Evolutionary conservation across 148 eudicot genomes (phyloP).

Genomic region (Dysphania ambrosioides): DNA sequence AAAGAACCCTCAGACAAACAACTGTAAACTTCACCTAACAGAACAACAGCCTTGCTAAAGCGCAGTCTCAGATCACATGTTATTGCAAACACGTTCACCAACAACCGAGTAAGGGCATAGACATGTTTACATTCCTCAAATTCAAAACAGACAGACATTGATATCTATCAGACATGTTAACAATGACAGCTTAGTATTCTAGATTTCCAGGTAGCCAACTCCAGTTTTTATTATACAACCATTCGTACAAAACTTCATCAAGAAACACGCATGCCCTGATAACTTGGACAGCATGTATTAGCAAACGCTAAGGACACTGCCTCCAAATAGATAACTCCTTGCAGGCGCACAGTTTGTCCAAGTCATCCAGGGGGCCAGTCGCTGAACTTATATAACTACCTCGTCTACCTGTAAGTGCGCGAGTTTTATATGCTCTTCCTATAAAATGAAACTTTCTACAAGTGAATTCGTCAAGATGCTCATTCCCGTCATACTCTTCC

Average conservation of each 20-base stretch:
- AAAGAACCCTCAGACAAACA: neutral
- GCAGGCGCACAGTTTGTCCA: neutral
- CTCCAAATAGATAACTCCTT: neutral
- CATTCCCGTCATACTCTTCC: slow-evolving; percentile 16
- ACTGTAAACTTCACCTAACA: neutral
- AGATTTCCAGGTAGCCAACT: neutral
- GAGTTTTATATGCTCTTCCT: neutral
- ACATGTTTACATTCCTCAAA: neutral
- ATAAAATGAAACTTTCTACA: neutral
- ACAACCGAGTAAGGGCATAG: neutral
- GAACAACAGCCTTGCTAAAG: neutral
- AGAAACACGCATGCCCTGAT: neutral
- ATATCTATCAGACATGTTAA: neutral
- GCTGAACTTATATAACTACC: neutral
- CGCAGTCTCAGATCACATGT: neutral
- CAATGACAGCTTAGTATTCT: neutral
- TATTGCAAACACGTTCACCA: neutral
- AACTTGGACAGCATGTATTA: neutral
- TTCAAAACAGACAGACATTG: neutral
- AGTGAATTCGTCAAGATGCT: neutral
- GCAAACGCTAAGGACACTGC: neutral
- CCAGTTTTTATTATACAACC: neutral
- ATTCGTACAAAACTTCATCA: neutral
- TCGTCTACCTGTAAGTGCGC: neutral
- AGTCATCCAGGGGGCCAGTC: neutral